Base-by-base conservation (phyloP, 768 basidiomycete species). In the Sarcodon aspratus region DNA sequence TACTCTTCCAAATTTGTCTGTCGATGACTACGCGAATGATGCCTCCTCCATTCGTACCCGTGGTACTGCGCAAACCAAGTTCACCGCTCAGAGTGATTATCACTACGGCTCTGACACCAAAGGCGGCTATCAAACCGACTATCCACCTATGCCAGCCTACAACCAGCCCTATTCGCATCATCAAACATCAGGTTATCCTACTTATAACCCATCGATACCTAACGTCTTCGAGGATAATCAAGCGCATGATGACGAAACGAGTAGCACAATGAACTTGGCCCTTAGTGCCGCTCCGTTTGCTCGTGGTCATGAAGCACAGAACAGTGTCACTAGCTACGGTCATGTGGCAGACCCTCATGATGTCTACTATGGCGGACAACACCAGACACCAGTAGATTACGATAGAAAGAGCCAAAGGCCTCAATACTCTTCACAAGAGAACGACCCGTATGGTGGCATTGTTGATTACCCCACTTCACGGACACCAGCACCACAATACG, bases 1-100 rank as follows among this genome's bases (percentile, higher is more conserved):
- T 1, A 99, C 96, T 8, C 76, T 98, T 33, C 96, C 96, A 11
- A 88, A 87, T 54, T 73, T 99, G 45, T 82, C 79, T n/a, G 73
- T 96, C 43, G 85, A 94, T 48, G 87, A 93, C 54, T 82, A 85
- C 55, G 59, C 69, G 40, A 63, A 73, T 47, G 79, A 83, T 51
- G 70, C 79, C 46, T 64, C 68, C 1, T 76, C 81, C 5, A 75
- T 77, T 15, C 69, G 66, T 42, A 72, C 81, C 54, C 73, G 76
- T 49, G 78, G 78, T 7, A 73, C 73, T 15, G 65, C 76, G 35
- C 70, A 82, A 0, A 73, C 73, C 50, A 79, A 72, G 7, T 74
- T 78, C 61, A 73, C 50, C 27, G 53, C 49, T 3, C 68, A 72
- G 57, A 72, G 65, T 52, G 40, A 27, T 27, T 42, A 6, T 42